Evolutionary conservation across 2,329 filamentous ascomycete genomes (phyloP), one percentile per base, ranked within the genome.

Genomic region (Endoconidiophora laricicola): DNA sequence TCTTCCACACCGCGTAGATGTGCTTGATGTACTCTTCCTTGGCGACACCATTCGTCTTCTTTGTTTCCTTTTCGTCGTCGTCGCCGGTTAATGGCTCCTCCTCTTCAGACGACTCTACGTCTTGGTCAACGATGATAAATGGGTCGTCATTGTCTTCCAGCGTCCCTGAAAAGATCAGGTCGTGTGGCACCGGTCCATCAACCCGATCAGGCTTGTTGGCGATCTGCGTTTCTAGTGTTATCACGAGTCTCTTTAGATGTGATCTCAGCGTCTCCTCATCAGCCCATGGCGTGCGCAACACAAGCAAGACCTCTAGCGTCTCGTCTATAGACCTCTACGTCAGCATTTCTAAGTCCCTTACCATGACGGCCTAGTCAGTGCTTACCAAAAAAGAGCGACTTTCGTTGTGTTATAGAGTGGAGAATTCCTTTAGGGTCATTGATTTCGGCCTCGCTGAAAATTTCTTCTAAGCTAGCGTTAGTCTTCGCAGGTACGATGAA

Each of bases 301-400:
- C 69, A 54, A 87, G 66, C 58, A 83, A 78, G 16, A 86, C 70
- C 55, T 79, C 68, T 51, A 83, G 71, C 23, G 76, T 77, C 68
- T 88, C 83, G 73, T 88, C 83, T 87, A 66, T 52, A 10, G 4
- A 9, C 9, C n/a, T 2, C 20, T 29, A 10, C 29, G 22, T 42
- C 16, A 20, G 22, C 12, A 33, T 33, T 12, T 12, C 29, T 38
- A 42, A 33, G 46, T 16, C 5, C n/a, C 38, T 18, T 43, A 36
- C 12, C 12, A 33, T 3, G 23, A 3, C 16, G 18, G 29, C 7
- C 6, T 45, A 14, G 49, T 63, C 74, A 57, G 29, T 33, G 29
- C 29, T 33, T 69, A 86, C 83, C 83, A 60, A 87, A 86, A 60
- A 84, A 82, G 38, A 88, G 67, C 49, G 72, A 71, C 38, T 81